Evolutionary conservation across 352 stramenopile species (phyloP).

Genomic region (Phytophthora pseudosyringae): DNA sequence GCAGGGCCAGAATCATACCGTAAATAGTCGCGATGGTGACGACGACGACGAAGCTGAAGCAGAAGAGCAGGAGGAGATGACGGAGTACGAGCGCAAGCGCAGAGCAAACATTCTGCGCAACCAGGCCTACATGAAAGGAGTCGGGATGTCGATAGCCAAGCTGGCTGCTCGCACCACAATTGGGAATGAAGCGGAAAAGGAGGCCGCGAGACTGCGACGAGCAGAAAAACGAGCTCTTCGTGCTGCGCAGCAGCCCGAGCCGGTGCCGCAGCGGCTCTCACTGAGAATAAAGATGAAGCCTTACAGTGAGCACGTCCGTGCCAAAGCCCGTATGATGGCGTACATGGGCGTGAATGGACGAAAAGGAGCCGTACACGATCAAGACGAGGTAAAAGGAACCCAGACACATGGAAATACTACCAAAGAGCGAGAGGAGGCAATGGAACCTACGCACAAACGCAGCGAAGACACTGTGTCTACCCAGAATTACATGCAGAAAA

Average conservation of each 20-base stretch:
- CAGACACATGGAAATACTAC: not conserved
- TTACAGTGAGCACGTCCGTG: slow-evolving; percentile 1
- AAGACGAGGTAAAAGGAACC: not conserved
- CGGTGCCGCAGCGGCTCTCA: not conserved
- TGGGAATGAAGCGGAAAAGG: slow-evolving; percentile 11
- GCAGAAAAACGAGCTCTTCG: not conserved
- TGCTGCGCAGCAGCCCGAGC: not conserved
- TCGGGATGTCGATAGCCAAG: slow-evolving; percentile 70
- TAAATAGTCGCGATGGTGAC: not conserved
- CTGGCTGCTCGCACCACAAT: slow-evolving; percentile 58
- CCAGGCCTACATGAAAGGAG: slow-evolving; percentile 67
- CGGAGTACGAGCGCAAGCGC: slow-evolving; percentile 73
- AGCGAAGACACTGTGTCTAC: not conserved
- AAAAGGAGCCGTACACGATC: not conserved
- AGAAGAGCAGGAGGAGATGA: slow-evolving; percentile 22
- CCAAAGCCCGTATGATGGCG: not conserved
- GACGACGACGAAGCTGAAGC: not conserved
- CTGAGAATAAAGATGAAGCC: not conserved
- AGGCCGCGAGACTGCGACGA: slow-evolving; percentile 9
- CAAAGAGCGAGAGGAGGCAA: not conserved
- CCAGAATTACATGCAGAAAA: not conserved
- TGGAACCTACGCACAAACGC: not conserved
- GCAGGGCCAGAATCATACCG: not conserved
- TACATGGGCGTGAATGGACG: not conserved
- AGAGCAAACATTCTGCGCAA: slow-evolving; percentile 81